Evolutionary conservation across 2,329 filamentous ascomycete genomes (phyloP).

Genomic region (Microdochium bolleyi): DNA sequence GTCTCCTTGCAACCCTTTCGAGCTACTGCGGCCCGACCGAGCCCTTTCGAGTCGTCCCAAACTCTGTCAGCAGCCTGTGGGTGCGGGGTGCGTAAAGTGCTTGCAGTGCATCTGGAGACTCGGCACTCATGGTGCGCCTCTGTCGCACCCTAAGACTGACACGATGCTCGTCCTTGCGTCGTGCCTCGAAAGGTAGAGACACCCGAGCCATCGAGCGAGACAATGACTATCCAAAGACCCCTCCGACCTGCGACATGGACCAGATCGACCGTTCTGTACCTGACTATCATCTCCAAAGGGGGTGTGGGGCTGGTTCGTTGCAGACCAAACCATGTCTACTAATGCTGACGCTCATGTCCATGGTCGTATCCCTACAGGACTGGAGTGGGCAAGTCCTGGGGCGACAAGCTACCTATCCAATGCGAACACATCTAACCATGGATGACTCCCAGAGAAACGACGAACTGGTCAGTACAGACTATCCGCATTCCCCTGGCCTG

Average conservation of each 20-base stretch:
- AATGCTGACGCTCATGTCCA: too few relatives aligned
- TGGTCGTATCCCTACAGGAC: too few relatives aligned
- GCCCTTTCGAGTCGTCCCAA: too few relatives aligned
- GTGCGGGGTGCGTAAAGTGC: slow-evolving; percentile 1
- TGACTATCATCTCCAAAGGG: background rate
- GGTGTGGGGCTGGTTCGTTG: background rate
- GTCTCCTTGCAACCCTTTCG: background rate
- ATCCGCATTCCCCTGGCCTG: too few relatives aligned
- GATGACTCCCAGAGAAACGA: too few relatives aligned
- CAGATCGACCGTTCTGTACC: background rate
- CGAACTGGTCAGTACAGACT: too few relatives aligned
- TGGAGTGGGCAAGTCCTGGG: background rate
- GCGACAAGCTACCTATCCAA: too few relatives aligned
- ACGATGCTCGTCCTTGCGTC: background rate
- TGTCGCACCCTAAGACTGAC: background rate
- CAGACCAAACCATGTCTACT: too few relatives aligned
- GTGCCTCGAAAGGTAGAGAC: background rate
- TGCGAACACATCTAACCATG: too few relatives aligned
- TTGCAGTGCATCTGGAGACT: background rate
- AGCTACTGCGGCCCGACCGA: too few relatives aligned
- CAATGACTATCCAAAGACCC: background rate
- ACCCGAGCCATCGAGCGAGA: background rate
- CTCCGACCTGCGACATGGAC: background rate
- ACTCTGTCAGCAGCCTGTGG: background rate
- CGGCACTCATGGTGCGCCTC: background rate